phyloP scores from a whole-genome alignment of 371 early-diverging fungal genomes.

The Coemansia sp. region DNA sequence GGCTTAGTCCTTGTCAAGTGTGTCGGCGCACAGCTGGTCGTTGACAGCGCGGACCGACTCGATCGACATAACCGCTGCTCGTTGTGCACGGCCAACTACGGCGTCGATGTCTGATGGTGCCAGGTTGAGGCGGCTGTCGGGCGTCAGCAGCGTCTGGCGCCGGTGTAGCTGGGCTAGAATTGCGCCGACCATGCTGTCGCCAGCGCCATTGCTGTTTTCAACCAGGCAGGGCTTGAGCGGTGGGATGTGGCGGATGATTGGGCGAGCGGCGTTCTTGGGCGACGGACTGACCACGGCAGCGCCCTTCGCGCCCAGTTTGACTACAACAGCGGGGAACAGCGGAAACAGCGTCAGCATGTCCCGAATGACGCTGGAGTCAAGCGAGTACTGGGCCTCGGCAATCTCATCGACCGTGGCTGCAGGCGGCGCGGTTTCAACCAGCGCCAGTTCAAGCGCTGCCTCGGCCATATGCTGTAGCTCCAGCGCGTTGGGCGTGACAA shows the following conservation, averaged over 20 bases:
- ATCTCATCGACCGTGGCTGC: conserved; percentile 28
- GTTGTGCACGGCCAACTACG: conserved; percentile 55
- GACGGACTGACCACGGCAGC: conserved; percentile 50
- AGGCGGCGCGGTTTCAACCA: conserved; percentile 18
- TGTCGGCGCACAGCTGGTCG: conserved; percentile 33
- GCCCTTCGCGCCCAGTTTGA: conserved; percentile 62
- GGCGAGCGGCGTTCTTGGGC: background rate
- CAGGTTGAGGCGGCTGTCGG: background rate
- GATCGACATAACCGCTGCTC: conserved; percentile 56
- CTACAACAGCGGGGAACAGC: conserved; percentile 53
- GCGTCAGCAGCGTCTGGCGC: background rate
- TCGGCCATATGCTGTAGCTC: conserved; percentile 66
- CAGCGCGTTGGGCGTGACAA: conserved; percentile 66
- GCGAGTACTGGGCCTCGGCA: conserved; percentile 41
- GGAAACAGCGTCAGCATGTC: conserved; percentile 31
- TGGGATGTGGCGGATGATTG: conserved; percentile 30
- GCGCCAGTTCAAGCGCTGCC: conserved; percentile 38
- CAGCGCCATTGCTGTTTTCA: conserved; percentile 49
- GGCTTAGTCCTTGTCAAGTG: conserved; percentile 28
- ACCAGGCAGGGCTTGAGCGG: conserved; percentile 21
- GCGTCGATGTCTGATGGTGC: conserved; percentile 33
- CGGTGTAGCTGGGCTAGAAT: conserved; percentile 45
- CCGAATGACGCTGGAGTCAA: conserved; percentile 48
- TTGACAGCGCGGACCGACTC: conserved; percentile 55
- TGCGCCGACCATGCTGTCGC: conserved; percentile 49